Conservation (phyloP, 768 basidiomycete species). For the Pulveroboletus sp. region DNA sequence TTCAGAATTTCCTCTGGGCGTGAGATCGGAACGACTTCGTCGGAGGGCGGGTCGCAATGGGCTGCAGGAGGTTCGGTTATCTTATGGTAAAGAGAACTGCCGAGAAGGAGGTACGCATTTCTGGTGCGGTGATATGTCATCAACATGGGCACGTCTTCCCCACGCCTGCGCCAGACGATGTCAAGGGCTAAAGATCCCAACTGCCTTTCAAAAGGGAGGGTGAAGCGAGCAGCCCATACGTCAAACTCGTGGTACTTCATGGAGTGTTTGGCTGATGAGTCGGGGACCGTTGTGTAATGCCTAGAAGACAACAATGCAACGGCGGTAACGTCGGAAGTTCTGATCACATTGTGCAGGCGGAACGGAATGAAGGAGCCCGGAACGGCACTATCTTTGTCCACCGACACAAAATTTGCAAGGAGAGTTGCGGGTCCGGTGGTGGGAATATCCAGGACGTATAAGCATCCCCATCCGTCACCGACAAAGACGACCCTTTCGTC, state of each 20-base stretch:
- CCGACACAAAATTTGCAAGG: conserved; percentile 50
- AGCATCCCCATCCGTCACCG: conserved; percentile 64
- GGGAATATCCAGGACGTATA: conserved; percentile 55
- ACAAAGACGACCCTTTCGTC: conserved; percentile 46
- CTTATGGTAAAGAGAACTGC: conserved; percentile 51
- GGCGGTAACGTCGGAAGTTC: conserved; percentile 34
- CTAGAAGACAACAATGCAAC: conserved; percentile 58
- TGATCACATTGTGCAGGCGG: conserved; percentile 34
- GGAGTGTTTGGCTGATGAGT: conserved; percentile 14
- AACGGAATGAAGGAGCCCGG: conserved; percentile 36
- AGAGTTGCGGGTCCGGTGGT: conserved; percentile 37
- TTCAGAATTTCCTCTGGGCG: conserved; percentile 56
- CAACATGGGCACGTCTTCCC: conserved; percentile 65
- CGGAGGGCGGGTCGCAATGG: conserved; percentile 53
- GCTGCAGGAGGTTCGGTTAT: conserved; percentile 30
- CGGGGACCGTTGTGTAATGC: conserved; percentile 34
- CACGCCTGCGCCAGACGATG: conserved; percentile 65
- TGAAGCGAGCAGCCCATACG: conserved; percentile 56
- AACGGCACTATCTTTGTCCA: conserved; percentile 12
- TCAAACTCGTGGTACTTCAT: conserved; percentile 50
- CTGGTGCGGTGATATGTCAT: conserved; percentile 43
- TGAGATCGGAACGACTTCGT: conserved; percentile 69
- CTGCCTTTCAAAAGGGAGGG: conserved; percentile 36
- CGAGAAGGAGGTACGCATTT: conserved; percentile 51
- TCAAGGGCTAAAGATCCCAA: conserved; percentile 38